Percentiles rank a stretch among this genome's conserved stretches.
phyloP scores from a whole-genome alignment of 345 rosid genomes.

The Syzygium jambos region DNA sequence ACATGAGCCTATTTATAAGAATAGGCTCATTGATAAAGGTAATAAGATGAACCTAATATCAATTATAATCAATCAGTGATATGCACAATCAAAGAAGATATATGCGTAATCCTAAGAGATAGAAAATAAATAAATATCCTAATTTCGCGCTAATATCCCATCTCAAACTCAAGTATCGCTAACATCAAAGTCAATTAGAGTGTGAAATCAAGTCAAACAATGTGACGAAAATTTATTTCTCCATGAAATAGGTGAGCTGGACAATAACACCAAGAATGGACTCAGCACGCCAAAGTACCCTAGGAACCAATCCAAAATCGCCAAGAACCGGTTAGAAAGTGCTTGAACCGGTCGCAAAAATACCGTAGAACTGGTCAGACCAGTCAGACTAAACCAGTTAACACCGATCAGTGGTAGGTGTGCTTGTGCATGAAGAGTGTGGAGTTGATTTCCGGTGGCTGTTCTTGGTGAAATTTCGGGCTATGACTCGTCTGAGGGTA shows the following conservation, averaged over 20 bases:
- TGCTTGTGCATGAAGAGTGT: neutral
- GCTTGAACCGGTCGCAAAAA: neutral
- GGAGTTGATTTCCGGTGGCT: neutral
- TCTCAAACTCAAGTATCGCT: neutral
- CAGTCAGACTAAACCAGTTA: neutral
- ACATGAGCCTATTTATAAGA: neutral
- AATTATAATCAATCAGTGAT: neutral
- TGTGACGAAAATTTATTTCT: neutral
- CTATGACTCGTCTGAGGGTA: neutral
- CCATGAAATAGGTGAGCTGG: neutral
- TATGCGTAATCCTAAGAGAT: neutral
- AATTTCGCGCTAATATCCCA: neutral
- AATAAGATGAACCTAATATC: neutral
- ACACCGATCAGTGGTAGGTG: neutral
- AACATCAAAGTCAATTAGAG: neutral
- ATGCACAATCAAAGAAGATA: neutral
- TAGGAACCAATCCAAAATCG: neutral
- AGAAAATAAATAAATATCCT: neutral
- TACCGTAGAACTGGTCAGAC: neutral
- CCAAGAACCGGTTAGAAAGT: neutral
- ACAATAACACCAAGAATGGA: neutral
- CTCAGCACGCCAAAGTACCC: neutral
- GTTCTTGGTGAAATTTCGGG: neutral
- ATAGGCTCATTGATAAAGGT: no score
- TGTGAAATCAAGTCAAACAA: neutral